A percentile compares a stretch with the other conserved stretches of the same genome.
Conservation (phyloP, 805 yeast genomes). For the Sugiyamaella marilandica region DNA sequence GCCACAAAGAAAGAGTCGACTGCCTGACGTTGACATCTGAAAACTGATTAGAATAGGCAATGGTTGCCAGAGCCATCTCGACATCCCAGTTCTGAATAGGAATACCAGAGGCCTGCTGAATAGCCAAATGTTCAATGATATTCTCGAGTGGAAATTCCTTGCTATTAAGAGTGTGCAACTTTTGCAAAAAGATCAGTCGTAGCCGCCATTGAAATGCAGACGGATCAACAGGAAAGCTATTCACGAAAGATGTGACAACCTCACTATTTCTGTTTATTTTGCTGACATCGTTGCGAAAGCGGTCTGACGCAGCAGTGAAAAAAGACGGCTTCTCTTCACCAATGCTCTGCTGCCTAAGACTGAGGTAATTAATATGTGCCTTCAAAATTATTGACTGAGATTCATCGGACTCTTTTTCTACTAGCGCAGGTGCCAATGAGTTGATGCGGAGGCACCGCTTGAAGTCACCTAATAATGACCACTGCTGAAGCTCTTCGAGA, state of each 20-base stretch:
- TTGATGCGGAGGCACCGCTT: slow-evolving; percentile 11
- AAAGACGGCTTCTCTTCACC: background rate
- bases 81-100: slow-evolving; percentile 28
- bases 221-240: slow-evolving; percentile 21
- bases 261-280: slow-evolving; percentile 10
- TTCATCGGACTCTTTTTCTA: background rate
- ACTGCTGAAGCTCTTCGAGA: slow-evolving; percentile 7
- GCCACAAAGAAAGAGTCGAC: slow-evolving; percentile 19
- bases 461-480: slow-evolving; percentile 15
- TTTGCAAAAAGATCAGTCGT: slow-evolving; percentile 26
- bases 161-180: slow-evolving; percentile 23
- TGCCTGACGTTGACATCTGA: slow-evolving; percentile 9
- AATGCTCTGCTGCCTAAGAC: background rate
- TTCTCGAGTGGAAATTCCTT: slow-evolving; percentile 21
- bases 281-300: background rate
- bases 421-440: slow-evolving; percentile 4
- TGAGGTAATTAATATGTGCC: slow-evolving; percentile 22
- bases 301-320: background rate
- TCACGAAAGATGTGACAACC: slow-evolving; percentile 24
- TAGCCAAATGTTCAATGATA: slow-evolving; percentile 25
- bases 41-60: slow-evolving; percentile 29
- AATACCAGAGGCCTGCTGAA: slow-evolving; percentile 32
- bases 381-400: slow-evolving; percentile 15
- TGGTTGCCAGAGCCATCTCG: slow-evolving; percentile 24
- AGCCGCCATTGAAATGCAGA: slow-evolving; percentile 29